Evolutionary conservation across 371 early-diverging fungal species (phyloP), one percentile per base, ranked within the genome.

Genomic region (Mortierella sp.): DNA sequence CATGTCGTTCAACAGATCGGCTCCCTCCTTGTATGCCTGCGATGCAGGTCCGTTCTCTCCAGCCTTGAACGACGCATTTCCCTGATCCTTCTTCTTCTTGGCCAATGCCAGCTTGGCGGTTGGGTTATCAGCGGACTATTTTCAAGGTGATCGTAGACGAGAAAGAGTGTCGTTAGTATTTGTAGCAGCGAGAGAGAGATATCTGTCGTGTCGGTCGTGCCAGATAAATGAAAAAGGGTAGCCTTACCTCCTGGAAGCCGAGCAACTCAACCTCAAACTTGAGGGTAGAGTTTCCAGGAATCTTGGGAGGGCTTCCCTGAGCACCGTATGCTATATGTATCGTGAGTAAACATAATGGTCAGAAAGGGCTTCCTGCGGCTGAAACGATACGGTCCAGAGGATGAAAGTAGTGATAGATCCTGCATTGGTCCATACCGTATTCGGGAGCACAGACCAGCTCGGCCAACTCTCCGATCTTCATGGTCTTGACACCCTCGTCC

Each of bases 401-500:
- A n/a, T 6, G 7, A 19, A 2, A 48, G 4, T 52, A 55, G 13
- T 16, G 19, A 37, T 5, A 47, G 37, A 37, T 37, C 3, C 61
- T 61, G 8, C 2, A 37, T n/a, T n/a, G 24, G 34, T 14, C n/a
- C 71, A 64, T 87, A 91, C 92, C 92, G 76, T 90, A 90, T 45
- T 90, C 88, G 55, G 90, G 87, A 43, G 88, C 74, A 67, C 90
- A 89, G 22, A 86, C 73, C 26, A 91, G 85, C 39, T 91, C 90
- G 6, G 88, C 88, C 24, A 85, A 50, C 73, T 92, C 92, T 16
- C 91, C 91, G 26, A 90, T 85, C 75, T 88, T 85, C 91, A 92
- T 92, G 39, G 89, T 90, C 29, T 87, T 88, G 67, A 91, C 86
- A 65, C 87, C 90, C n/a, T 88, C 64, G 53, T 92, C 92, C 90